Evolutionary conservation across 331 rosid genomes (phyloP).

Genomic region (Quercus tomentella): DNA sequence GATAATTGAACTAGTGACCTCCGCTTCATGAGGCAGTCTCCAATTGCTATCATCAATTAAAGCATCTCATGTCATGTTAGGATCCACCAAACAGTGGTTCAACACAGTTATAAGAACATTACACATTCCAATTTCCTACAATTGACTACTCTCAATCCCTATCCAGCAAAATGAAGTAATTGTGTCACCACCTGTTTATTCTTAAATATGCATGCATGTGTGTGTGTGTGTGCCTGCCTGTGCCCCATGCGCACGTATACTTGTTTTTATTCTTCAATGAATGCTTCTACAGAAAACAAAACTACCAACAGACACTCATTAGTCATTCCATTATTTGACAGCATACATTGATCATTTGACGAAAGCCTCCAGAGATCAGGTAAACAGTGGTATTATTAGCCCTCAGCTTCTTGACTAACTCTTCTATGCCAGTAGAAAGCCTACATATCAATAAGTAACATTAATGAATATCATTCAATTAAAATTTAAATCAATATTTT

Average conservation of each 20-base stretch:
- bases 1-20: too few species aligned
- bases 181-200: not conserved
- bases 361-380: conserved; percentile 93
- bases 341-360: conserved; percentile 91
- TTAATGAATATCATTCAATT: not conserved
- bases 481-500: not conserved
- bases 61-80: not conserved
- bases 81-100: not conserved
- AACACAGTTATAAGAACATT: not conserved
- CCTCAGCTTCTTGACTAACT: conserved; percentile 66
- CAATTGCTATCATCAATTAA: not conserved
- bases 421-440: conserved; percentile 84
- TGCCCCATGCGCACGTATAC: too few species aligned
- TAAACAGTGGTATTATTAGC: conserved; percentile 48
- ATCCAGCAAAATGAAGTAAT: not conserved
- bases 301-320: conserved; percentile 11
- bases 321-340: not conserved
- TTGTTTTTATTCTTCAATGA: not conserved
- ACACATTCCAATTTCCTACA: not conserved
- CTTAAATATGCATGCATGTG: too few species aligned
- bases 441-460: conserved; percentile 34
- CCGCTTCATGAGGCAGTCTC: too few species aligned
- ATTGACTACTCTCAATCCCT: not conserved
- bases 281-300: not conserved
- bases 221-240: too few species aligned